These are phyloP conservation scores for Coprinopsis strossmayeri DNA, from an alignment of 768 basidiomycete species.

Conservation along the genomic window DNA sequence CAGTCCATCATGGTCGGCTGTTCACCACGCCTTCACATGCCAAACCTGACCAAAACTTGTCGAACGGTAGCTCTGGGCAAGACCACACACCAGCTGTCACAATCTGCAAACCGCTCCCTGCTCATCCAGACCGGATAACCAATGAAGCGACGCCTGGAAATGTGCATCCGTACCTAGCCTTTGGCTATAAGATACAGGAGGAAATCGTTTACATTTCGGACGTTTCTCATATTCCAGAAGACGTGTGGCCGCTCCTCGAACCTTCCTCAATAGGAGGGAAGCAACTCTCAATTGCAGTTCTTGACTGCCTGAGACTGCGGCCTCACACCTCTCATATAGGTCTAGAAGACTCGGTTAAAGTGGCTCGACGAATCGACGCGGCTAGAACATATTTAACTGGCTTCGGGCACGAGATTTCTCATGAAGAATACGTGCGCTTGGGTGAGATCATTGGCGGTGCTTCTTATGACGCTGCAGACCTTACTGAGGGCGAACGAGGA, in stretches of 20 bases:
- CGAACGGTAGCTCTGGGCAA: too few relatives aligned
- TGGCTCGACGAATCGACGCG: constrained; percentile 53
- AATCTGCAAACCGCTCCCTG: too few relatives aligned
- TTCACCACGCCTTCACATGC: constrained; percentile 51
- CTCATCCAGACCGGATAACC: constrained; percentile 36
- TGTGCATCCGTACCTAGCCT: constrained; percentile 54
- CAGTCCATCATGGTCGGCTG: constrained; percentile 74
- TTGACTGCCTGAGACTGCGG: constrained; percentile 68
- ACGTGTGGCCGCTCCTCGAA: constrained; percentile 52
- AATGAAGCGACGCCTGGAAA: constrained; percentile 9
- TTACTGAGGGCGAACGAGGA: constrained; percentile 13
- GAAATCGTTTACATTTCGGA: constrained; percentile 77
- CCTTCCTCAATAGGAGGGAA: constrained; percentile 13
- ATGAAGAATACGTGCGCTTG: constrained; percentile 71
- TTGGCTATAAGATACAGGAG: constrained; percentile 65
- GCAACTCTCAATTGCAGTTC: constrained; percentile 51
- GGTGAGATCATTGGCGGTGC: constrained; percentile 41
- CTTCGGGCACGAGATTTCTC: constrained; percentile 69
- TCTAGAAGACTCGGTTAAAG: constrained; percentile 50
- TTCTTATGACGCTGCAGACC: constrained; percentile 20
- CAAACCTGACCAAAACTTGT: too few relatives aligned
- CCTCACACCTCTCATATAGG: constrained; percentile 79
- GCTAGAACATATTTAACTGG: constrained; percentile 65
- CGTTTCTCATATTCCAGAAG: constrained; percentile 72
- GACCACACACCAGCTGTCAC: too few relatives aligned